Conservation (phyloP, 23 red algal species). For the Gracilariopsis chorda region DNA sequence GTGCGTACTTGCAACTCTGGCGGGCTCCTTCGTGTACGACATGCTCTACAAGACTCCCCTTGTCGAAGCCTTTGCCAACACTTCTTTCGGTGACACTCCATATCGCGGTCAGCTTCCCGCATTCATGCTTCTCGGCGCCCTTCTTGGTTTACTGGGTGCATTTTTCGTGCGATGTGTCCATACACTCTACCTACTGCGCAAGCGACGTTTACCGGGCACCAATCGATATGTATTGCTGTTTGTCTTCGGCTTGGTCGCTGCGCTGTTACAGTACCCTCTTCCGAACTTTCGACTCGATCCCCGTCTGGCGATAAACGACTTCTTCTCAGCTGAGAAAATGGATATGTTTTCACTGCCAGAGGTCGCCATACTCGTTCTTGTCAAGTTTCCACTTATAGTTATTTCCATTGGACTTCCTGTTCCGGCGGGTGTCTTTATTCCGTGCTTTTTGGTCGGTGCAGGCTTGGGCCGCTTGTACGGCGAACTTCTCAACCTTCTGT, state of each 20-base stretch:
- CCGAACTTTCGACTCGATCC: conserved; percentile 94
- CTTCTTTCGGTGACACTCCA: conserved; percentile 69
- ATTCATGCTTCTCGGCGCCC: conserved; percentile 86
- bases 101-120: conserved; percentile 73
- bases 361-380: conserved; percentile 67
- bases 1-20: conserved; percentile 72
- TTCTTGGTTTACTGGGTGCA: conserved; percentile 83
- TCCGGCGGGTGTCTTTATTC: conserved; percentile 97
- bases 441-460: conserved; percentile 91
- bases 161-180: conserved; percentile 94
- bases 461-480: conserved; percentile 95
- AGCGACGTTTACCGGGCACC: conserved; percentile 57
- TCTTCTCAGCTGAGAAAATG: conserved; percentile 84
- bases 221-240: conserved; percentile 90
- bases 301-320: conserved; percentile 91
- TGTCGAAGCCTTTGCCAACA: conserved; percentile 98
- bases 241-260: conserved; percentile 74
- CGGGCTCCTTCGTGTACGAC: conserved; percentile 90
- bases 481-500: conserved; percentile 81
- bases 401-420: conserved; percentile 94
- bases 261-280: conserved; percentile 88
- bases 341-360: conserved; percentile 58
- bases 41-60: conserved; percentile 97
- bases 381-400: conserved; percentile 96
- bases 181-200: conserved; percentile 84